A percentile compares a stretch with the other conserved stretches of the same genome.
Conservation (phyloP, 495 filamentous ascomycete genomes). For the Apiosordaria backusii region DNA sequence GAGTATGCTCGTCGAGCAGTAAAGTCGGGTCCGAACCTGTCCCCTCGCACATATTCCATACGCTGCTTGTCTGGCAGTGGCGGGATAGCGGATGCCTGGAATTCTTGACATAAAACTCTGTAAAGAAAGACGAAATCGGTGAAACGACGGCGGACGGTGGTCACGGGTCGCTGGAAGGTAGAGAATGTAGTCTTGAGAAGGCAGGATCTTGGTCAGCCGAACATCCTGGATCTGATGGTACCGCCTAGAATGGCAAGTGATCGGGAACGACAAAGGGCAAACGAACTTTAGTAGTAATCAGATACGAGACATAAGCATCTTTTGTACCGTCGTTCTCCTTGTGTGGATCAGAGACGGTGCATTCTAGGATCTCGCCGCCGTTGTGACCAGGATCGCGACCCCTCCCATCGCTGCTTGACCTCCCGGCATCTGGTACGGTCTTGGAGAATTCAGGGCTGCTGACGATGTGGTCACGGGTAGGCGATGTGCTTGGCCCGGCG, state of each 20-base stretch:
- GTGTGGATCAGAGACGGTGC: constrained; percentile 71
- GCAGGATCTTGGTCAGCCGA: constrained; percentile 12
- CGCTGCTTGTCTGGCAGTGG: constrained; percentile 97
- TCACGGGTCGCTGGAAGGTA: constrained; percentile 76
- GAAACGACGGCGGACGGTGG: constrained; percentile 80
- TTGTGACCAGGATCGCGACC: constrained; percentile 59
- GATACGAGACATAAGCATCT: constrained; percentile 92
- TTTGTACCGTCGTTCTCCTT: constrained; percentile 98
- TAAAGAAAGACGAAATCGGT: constrained; percentile 97
- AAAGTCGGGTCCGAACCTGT: constrained; percentile 92
- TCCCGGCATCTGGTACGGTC: constrained; percentile 24
- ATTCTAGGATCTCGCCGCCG: constrained; percentile 78
- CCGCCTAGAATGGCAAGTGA: background rate
- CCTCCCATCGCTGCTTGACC: constrained; percentile 25
- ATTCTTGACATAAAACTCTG: constrained; percentile 81
- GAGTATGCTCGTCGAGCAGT: constrained; percentile 87
- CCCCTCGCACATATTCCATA: constrained; percentile 95
- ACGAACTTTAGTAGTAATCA: constrained; percentile 79
- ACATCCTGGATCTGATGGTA: background rate
- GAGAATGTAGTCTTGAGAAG: constrained; percentile 80
- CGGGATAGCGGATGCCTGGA: constrained; percentile 86
- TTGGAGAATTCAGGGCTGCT: constrained; percentile 21
- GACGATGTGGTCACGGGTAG: constrained; percentile 16
- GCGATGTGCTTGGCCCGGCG: constrained; percentile 17
- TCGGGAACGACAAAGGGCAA: background rate